Conservation (phyloP, 2,329 filamentous ascomycete species). For the Phyllosticta paracitricarpa region DNA sequence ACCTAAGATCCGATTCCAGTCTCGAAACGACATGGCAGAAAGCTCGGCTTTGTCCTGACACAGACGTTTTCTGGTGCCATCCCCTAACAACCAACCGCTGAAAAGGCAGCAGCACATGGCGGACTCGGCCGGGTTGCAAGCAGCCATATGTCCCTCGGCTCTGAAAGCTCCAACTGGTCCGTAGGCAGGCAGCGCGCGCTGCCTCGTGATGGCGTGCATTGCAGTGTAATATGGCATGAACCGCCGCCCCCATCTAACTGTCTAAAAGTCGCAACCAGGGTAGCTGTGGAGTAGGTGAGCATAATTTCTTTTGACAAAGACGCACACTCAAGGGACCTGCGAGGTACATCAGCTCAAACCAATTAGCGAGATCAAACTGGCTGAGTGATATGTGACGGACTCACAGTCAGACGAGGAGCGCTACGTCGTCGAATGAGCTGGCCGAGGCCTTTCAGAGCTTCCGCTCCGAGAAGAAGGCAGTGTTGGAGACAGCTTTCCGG, state of each 20-base stretch:
- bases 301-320: not conserved
- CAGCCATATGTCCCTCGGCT: not conserved
- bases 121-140: not conserved
- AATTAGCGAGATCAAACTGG: not conserved
- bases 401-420: not conserved
- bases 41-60: not conserved
- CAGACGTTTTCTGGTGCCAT: not conserved
- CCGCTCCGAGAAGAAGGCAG: not conserved
- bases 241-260: not conserved
- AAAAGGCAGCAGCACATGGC: not conserved
- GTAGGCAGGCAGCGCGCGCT: not conserved
- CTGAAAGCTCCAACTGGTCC: not conserved
- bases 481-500: constrained; percentile 1
- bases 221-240: not conserved
- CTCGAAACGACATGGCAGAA: not conserved
- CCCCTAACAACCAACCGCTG: not conserved
- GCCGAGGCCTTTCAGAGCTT: not conserved
- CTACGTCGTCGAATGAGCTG: not conserved
- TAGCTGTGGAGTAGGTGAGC: not conserved
- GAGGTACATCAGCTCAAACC: not conserved
- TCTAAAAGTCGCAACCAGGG: not conserved
- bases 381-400: not conserved
- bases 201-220: not conserved
- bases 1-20: not conserved
- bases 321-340: not conserved